Evolutionary conservation across 1,284 basidiomycete species (phyloP), one percentile per base, ranked within the genome.

Genomic region (Coriolopsis trogii): DNA sequence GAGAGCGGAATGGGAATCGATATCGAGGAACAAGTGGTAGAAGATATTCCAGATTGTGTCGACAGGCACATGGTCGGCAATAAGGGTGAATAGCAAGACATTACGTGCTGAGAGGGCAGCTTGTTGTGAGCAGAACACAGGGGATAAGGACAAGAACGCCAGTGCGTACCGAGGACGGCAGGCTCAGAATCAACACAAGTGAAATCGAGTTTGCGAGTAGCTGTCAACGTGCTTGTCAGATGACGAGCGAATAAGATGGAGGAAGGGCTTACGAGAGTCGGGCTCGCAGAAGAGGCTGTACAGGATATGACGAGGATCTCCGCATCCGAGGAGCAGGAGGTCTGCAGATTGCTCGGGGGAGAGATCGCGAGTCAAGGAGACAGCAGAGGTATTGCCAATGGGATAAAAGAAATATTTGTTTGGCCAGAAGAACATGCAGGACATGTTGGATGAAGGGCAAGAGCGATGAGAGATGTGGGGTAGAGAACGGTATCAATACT

Each of bases 131-230:
- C n/a, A 34, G n/a, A 34, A 7, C 1, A 4, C n/a, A 7, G 31
- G 31, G 7, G 31, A 15, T 18, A 34, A 6, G 9, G 33, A 34
- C n/a, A n/a, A 16, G 31, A 15, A 33, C 31, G n/a, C n/a, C n/a
- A n/a, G n/a, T n/a, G n/a, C 33, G n/a, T 16, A 82, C 84, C 81
- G n/a, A 85, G 62, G 2, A 84, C 67, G 1, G 75, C 83, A 3
- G 81, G 75, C 38, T 86, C 82, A 10, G 71, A 56, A 64, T 85
- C 83, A 51, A 78, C 81, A 49, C 82, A 85, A 3, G 83, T 85
- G 48, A 85, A 71, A 56, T 85, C 82, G 10, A 83, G 55, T 13
- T 55, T 65, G 20, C 78, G 72, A 6, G 59, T 46, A 20, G 51
- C 73, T 76, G 7, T 12, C 8, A 53, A 34, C 24, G 16, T 42